A percentile compares a stretch with the other conserved stretches of the same genome.
Conservation (phyloP, 179 eudicot species). For the Heliamphora pulchella region DNA sequence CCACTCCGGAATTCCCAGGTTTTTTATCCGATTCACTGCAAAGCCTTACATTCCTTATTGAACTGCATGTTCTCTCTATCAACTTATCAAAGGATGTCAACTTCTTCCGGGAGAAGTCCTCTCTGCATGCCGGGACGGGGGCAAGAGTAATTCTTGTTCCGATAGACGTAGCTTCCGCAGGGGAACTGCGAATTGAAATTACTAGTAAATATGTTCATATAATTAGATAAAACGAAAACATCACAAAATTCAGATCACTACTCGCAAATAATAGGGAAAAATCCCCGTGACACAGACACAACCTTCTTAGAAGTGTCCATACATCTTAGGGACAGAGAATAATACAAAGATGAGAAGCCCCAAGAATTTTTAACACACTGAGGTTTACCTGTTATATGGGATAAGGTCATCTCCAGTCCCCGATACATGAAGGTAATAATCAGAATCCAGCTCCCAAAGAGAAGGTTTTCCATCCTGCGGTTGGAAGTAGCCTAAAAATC, state of each 20-base stretch:
- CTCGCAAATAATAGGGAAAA: not conserved
- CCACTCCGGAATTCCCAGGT: conserved; percentile 72
- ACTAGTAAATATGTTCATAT: conserved; percentile 6
- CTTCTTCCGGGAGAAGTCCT: conserved; percentile 76
- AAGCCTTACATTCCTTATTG: conserved; percentile 71
- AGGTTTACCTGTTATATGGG: conserved; percentile 31
- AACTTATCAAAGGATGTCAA: conserved; percentile 82
- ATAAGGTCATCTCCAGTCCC: conserved; percentile 75
- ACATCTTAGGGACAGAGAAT: not conserved
- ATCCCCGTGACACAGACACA: too few species aligned
- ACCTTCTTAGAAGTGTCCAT: too few species aligned
- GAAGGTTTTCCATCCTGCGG: conserved; percentile 98
- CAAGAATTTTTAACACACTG: conserved; percentile 5
- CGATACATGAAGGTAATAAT: conserved; percentile 93
- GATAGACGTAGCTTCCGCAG: conserved; percentile 35
- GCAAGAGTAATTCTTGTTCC: conserved; percentile 44
- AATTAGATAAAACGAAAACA: not conserved
- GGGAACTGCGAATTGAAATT: conserved; percentile 28
- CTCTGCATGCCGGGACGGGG: conserved; percentile 85
- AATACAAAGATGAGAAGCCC: not conserved
- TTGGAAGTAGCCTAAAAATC: conserved; percentile 93
- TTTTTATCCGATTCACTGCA: conserved; percentile 67
- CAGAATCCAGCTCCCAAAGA: conserved; percentile 98
- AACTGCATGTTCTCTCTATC: conserved; percentile 82
- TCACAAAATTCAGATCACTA: not conserved